Evolutionary conservation across 345 rosid genomes (phyloP).

Genomic region (Zanthoxylum bungeanum): DNA sequence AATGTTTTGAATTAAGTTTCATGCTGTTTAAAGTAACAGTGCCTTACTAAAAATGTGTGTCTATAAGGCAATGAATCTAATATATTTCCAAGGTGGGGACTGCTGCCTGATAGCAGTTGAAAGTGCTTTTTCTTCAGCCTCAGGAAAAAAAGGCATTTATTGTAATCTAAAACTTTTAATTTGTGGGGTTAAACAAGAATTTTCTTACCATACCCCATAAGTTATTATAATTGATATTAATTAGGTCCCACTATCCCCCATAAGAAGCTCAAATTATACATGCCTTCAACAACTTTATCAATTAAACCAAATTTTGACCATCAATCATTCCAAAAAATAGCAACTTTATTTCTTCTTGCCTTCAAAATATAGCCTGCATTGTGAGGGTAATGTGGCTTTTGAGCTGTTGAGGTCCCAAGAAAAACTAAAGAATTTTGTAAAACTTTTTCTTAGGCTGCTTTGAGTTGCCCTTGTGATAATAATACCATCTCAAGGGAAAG

Average conservation of each 20-base stretch:
- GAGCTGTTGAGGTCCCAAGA: constrained; percentile 26
- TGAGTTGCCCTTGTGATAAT: constrained; percentile 7
- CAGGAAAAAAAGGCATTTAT: neutral
- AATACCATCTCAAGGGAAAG: neutral
- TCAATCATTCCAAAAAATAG: neutral
- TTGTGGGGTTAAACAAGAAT: neutral
- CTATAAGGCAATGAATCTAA: no score
- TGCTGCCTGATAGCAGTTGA: no score
- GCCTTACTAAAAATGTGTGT: no score
- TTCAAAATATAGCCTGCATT: constrained; percentile 4
- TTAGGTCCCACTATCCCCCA: neutral
- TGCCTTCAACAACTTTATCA: constrained; percentile 9
- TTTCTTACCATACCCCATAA: neutral
- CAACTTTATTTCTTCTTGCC: neutral
- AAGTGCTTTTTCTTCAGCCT: neutral
- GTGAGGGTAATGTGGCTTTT: constrained; percentile 23
- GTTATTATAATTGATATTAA: neutral
- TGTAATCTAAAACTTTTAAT: neutral
- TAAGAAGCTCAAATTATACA: constrained; percentile 17
- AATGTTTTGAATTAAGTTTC: no score
- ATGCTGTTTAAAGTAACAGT: no score
- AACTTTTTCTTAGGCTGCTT: constrained; percentile 7
- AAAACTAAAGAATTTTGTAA: neutral
- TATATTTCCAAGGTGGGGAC: no score
- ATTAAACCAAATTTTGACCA: constrained; percentile 13